Evolutionary conservation across 345 rosid species (phyloP), one percentile per base, ranked within the genome.

Genomic region (Hibiscus tridactylites): DNA sequence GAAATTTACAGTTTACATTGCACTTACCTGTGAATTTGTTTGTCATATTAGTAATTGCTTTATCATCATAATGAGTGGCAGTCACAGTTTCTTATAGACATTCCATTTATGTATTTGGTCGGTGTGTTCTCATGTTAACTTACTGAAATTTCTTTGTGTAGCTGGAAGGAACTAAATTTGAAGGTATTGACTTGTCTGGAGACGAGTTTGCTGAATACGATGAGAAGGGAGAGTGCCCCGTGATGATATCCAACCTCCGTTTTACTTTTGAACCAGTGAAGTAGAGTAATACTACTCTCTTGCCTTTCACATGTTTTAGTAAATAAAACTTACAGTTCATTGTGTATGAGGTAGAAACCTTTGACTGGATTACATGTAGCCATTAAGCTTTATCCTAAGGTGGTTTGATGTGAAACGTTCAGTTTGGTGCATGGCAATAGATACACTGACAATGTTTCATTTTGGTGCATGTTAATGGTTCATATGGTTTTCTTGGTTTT

Each of bases 221-320:
- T 69, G 98, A 89, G 88, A 89, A 91, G 76, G 96, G 97, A n/a
- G 90, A 84, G 84, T 90, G 88, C 75, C 92, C 96, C 0, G 97
- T 89, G 21, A 91, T 93, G 98, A 88, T 93, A 69, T 93, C 98
- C 13, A 86, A 91, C 72, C 88, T 88, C 77, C 81, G 84, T 11
- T 78, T 90, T 17, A 85, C 85, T 73, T 93, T 91, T 76, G 88
- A 76, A 16, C 92, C 87, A 71, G 80, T 66, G 76, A 89, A 85
- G 82, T 90, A 80, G 81, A 74, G 16, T 50, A 37, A 26, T 62
- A 37, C 3, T 5, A 44, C 19, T 65, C 62, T 28, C 46, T 69
- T 61, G 62, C 42, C 31, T 52, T 60, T 50, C 6, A 3, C 21
- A 37, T 46, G 54, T 70, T 61, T 71, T 71, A 70, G 71, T 83